Evolutionary conservation across 2,329 filamentous ascomycete genomes (phyloP), one percentile per base, ranked within the genome.

Genomic region (Exophiala bonariae): DNA sequence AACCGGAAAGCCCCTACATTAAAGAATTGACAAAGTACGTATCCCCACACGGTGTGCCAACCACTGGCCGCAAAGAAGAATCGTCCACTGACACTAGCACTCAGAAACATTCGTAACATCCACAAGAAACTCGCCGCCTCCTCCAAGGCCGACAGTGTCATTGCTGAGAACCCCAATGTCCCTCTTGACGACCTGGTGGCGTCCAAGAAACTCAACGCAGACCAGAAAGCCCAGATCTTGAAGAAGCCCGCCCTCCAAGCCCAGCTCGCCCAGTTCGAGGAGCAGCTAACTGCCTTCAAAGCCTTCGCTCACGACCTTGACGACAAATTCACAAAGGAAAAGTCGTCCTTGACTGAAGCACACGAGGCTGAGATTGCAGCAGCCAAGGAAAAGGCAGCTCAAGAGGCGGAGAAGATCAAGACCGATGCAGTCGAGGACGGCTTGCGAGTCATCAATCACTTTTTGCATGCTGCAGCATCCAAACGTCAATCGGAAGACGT

Each of bases 21-120:
- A 89, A 84, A 66, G 92, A 97, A 67, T 78, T 97, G 40, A 83
- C 92, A 65, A 96, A 95, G 91, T 96, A 74, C 66, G 83, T 66
- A 26, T 23, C 32, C 28, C 38, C 62, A 6, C 23, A n/a, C n/a
- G n/a, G n/a, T n/a, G n/a, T n/a, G n/a, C n/a, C n/a, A n/a, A n/a
- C n/a, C n/a, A n/a, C n/a, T n/a, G 30, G 20, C 33, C 37, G 31
- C 16, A 42, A 19, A 17, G 19, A 30, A 30, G n/a, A 6, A 42
- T 26, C 30, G 30, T 26, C 13, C 7, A 59, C 43, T 42, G 49
- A 50, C 34, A 14, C 45, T 45, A 17, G 50, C 18, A 55, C 8
- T 49, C 51, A 96, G 90, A 78, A 89, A 82, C 69, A 87, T 96
- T 61, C 90, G 92, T 64, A 95, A 93, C 69, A 75, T 93, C 63